Evolutionary conservation across 2,329 filamentous ascomycete genomes (phyloP).

Genomic region (Aspergillus arachidicola): DNA sequence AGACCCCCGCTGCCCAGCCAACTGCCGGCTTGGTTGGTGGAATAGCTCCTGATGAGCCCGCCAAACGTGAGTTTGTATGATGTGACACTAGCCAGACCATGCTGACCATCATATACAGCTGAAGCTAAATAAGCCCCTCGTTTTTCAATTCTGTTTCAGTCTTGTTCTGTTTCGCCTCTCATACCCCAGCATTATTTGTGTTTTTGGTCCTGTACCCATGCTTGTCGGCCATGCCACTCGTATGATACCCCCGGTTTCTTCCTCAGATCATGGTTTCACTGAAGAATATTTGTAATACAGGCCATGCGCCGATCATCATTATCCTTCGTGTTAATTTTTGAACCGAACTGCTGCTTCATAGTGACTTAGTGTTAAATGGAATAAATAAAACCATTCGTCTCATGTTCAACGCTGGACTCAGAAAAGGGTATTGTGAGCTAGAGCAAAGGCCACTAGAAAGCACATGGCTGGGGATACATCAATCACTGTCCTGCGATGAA

Average conservation of each 20-base stretch:
- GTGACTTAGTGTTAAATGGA: not conserved
- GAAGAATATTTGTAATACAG: slow-evolving; percentile 3
- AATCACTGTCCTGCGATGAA: slow-evolving; percentile 20
- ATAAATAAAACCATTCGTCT: not conserved
- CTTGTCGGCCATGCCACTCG: not conserved
- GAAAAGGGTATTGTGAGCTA: slow-evolving; percentile 13
- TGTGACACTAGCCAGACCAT: not conserved
- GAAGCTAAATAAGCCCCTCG: slow-evolving; percentile 13
- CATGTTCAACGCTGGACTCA: not conserved
- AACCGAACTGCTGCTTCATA: not conserved
- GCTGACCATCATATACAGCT: slow-evolving; percentile 10
- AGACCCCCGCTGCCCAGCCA: slow-evolving; percentile 10
- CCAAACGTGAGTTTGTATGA: not conserved
- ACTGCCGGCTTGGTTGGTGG: not conserved
- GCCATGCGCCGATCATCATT: not conserved
- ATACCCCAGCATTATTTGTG: slow-evolving; percentile 20
- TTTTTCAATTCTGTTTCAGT: not conserved
- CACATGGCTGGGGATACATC: slow-evolving; percentile 1
- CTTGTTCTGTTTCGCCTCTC: slow-evolving; percentile 12
- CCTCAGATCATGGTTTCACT: slow-evolving; percentile 4
- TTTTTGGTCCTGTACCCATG: slow-evolving; percentile 13
- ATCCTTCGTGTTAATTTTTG: not conserved
- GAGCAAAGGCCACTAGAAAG: not conserved
- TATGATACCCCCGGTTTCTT: slow-evolving; percentile 23
- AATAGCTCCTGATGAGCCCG: not conserved